A percentile compares a stretch with the other conserved stretches of the same genome.
phyloP scores from a whole-genome alignment of 257 asterid genomes.

The Striga asiatica region DNA sequence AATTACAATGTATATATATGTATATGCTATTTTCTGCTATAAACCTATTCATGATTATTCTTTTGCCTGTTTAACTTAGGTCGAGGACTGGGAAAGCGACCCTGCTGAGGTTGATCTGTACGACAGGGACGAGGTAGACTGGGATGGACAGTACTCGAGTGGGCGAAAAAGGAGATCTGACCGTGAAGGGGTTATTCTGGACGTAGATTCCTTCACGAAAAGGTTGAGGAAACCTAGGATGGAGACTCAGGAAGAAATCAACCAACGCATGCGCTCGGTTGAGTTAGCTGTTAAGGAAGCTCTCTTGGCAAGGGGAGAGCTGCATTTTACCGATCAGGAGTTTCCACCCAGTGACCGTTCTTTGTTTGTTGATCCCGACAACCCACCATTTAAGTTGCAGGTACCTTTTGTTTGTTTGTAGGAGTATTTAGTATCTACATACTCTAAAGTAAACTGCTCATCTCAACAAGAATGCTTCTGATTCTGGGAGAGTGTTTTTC shows the following conservation, averaged over 20 bases:
- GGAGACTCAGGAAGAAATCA: conserved; percentile 89
- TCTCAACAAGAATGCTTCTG: no score
- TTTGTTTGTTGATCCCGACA: conserved; percentile 76
- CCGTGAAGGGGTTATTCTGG: conserved; percentile 65
- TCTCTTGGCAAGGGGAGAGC: conserved; percentile 85
- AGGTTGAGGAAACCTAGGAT: conserved; percentile 85
- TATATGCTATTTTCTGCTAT: neutral
- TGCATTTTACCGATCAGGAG: conserved; percentile 91
- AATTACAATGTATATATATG: neutral
- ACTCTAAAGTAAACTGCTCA: neutral
- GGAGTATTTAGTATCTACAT: no score
- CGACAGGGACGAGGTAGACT: conserved; percentile 94
- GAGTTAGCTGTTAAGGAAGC: conserved; percentile 98
- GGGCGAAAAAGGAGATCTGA: conserved; percentile 93
- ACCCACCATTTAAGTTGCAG: conserved; percentile 86
- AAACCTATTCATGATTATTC: conserved; percentile 6
- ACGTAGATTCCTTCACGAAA: conserved; percentile 85
- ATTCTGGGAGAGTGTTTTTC: no score
- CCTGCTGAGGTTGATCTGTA: conserved; percentile 98
- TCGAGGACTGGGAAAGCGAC: conserved; percentile 99
- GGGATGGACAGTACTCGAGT: conserved; percentile 99
- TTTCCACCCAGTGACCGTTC: conserved; percentile 92
- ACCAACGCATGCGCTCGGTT: conserved; percentile 88
- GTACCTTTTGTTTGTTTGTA: conserved; percentile 31
- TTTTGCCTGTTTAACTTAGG: conserved; percentile 29